These are phyloP conservation scores for Curvularia sp. DNA, from an alignment of 2,329 filamentous ascomycete genomes.

Conservation along the genomic window DNA sequence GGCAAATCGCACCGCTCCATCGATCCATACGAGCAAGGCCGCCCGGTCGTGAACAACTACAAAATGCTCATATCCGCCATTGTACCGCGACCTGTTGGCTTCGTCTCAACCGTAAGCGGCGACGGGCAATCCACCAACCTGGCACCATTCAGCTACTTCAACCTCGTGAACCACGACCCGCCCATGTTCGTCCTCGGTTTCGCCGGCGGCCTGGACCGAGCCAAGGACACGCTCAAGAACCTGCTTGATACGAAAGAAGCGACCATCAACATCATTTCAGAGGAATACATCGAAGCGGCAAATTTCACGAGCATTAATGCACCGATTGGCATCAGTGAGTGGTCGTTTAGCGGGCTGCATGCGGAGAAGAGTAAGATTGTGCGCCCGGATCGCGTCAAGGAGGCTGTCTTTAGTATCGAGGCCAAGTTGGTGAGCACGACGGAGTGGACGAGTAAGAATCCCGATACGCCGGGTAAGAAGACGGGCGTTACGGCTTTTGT, in stretches of 20 bases:
- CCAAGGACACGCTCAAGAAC: constrained; percentile 83
- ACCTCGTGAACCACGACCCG: constrained; percentile 83
- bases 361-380: constrained; percentile 71
- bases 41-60: constrained; percentile 78
- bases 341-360: constrained; percentile 78
- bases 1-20: constrained; percentile 74
- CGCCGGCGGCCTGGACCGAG: constrained; percentile 61
- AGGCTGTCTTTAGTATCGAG: constrained; percentile 85
- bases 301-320: constrained; percentile 82
- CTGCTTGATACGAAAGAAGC: constrained; percentile 75
- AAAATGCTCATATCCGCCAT: constrained; percentile 87
- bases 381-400: constrained; percentile 74
- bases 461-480: constrained; percentile 71
- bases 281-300: constrained; percentile 85
- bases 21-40: constrained; percentile 76
- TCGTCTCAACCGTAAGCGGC: constrained; percentile 63
- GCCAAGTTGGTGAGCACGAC: constrained; percentile 74
- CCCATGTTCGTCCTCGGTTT: constrained; percentile 77
- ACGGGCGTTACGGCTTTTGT: constrained; percentile 77
- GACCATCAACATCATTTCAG: constrained; percentile 81
- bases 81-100: constrained; percentile 80
- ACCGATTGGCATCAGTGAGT: constrained; percentile 78
- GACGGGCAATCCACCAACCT: constrained; percentile 76
- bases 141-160: constrained; percentile 87
- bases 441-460: constrained; percentile 75